Evolutionary conservation across 2,329 filamentous ascomycete genomes (phyloP).

Genomic region (Gaeumannomyces sp.): DNA sequence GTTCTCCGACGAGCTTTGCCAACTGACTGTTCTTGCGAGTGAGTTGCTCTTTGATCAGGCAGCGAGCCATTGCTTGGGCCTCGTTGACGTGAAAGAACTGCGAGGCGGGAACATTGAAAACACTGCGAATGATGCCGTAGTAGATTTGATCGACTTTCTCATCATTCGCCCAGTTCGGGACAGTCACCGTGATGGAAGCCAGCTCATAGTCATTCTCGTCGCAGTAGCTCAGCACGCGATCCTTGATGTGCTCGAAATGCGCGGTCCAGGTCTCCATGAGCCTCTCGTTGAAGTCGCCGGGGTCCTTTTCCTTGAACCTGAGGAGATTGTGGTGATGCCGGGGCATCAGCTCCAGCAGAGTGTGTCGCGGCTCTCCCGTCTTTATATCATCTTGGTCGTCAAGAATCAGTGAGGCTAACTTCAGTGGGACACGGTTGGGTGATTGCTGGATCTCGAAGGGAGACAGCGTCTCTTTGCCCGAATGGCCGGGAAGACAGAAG

Average conservation of each 20-base stretch:
- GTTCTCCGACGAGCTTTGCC: not conserved
- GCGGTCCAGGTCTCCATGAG: not conserved
- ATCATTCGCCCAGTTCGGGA: slow-evolving; percentile 4
- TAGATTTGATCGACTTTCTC: slow-evolving; percentile 5
- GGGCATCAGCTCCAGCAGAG: not conserved
- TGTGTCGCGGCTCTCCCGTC: not conserved
- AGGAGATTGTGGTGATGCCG: not conserved
- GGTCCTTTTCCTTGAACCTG: not conserved
- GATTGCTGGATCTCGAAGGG: not conserved
- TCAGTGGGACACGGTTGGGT: not conserved
- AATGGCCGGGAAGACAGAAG: not conserved
- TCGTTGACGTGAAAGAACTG: not conserved
- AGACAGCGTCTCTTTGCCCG: not conserved
- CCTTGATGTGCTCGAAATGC: not conserved
- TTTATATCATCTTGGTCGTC: not conserved
- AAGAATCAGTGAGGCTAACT: not conserved
- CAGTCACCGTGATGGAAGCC: not conserved
- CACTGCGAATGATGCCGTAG: not conserved
- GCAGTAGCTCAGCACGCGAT: not conserved
- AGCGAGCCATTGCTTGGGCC: slow-evolving; percentile 6
- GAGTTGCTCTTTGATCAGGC: slow-evolving; percentile 1
- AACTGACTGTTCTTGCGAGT: not conserved
- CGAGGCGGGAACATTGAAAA: not conserved
- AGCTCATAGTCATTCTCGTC: not conserved
- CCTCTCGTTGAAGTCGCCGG: not conserved